A percentile compares a stretch with the other conserved stretches of the same genome.
Conservation (phyloP, 768 basidiomycete species). For the Neoboletus brunneissimus region DNA sequence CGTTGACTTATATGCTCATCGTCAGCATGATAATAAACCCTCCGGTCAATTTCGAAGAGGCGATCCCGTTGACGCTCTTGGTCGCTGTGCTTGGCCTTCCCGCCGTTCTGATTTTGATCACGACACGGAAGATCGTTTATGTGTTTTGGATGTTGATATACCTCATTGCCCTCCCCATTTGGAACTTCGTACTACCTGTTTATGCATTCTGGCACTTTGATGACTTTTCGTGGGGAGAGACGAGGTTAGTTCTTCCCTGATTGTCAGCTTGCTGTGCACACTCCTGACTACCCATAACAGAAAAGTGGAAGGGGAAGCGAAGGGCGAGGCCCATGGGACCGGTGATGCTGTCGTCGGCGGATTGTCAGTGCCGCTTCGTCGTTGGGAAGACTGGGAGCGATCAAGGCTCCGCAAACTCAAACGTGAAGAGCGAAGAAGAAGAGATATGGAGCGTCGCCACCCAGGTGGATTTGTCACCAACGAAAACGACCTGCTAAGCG, state of each 20-base stretch:
- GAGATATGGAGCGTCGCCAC: constrained; percentile 77
- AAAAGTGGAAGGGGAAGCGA: constrained; percentile 91
- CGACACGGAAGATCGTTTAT: constrained; percentile 92
- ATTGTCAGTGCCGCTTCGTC: constrained; percentile 79
- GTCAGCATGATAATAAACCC: constrained; percentile 77
- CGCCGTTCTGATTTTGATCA: constrained; percentile 87
- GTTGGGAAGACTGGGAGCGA: constrained; percentile 99
- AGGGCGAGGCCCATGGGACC: constrained; percentile 73
- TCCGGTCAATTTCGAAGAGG: constrained; percentile 82
- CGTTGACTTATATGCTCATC: constrained; percentile 85
- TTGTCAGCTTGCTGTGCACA: not conserved
- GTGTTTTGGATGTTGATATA: constrained; percentile 99
- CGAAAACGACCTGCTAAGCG: constrained; percentile 62
- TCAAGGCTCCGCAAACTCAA: constrained; percentile 87
- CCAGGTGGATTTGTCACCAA: constrained; percentile 63
- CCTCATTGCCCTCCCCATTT: constrained; percentile 86
- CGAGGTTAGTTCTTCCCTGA: constrained; percentile 56
- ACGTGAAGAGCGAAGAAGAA: constrained; percentile 78
- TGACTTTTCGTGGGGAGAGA: constrained; percentile 99
- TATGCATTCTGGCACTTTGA: constrained; percentile 99
- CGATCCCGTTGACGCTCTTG: constrained; percentile 89
- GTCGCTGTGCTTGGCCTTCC: constrained; percentile 91
- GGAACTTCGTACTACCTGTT: constrained; percentile 92
- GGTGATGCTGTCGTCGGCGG: constrained; percentile 52
- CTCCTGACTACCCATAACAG: constrained; percentile 41